Evolutionary conservation across 352 stramenopile species (phyloP).

Genomic region (Globisporangium cystogenes): DNA sequence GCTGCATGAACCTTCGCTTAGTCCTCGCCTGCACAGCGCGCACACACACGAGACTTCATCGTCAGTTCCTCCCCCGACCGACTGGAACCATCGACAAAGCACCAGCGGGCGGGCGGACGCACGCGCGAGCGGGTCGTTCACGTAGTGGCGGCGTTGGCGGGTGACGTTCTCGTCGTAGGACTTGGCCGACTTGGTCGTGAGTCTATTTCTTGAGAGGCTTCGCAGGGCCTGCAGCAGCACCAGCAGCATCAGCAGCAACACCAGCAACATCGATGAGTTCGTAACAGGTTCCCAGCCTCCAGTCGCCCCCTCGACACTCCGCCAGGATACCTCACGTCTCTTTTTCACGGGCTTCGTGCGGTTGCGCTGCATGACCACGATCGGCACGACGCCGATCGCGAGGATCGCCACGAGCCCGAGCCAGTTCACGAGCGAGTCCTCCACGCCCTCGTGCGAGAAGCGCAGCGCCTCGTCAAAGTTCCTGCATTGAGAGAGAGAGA

Average conservation of each 20-base stretch:
- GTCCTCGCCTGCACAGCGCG: too few species aligned
- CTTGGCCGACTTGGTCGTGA: conserved; percentile 50
- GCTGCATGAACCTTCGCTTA: too few species aligned
- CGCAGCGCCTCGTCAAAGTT: conserved; percentile 76
- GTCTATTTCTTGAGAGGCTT: conserved; percentile 74
- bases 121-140: conserved; percentile 34
- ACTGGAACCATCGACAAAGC: not conserved
- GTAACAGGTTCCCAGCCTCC: not conserved
- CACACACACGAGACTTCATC: too few species aligned
- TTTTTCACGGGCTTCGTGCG: conserved; percentile 67
- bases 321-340: conserved; percentile 56
- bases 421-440: conserved; percentile 73
- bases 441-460: conserved; percentile 57
- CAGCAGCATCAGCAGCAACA: conserved; percentile 1
- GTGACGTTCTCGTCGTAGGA: conserved; percentile 39
- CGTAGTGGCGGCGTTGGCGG: conserved; percentile 43
- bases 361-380: conserved; percentile 71
- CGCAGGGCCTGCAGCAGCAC: conserved; percentile 39
- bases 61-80: not conserved
- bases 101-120: not conserved
- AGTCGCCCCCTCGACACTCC: not conserved
- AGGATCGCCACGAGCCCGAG: conserved; percentile 53
- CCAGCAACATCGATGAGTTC: not conserved
- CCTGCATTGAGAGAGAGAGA: conserved; percentile 21
- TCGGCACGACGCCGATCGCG: conserved; percentile 44